Percentiles rank a stretch among this genome's conserved stretches.
These are phyloP conservation scores for Jatropha podagrica DNA, from an alignment of 441 rosid genomes.

Conservation along the genomic window DNA sequence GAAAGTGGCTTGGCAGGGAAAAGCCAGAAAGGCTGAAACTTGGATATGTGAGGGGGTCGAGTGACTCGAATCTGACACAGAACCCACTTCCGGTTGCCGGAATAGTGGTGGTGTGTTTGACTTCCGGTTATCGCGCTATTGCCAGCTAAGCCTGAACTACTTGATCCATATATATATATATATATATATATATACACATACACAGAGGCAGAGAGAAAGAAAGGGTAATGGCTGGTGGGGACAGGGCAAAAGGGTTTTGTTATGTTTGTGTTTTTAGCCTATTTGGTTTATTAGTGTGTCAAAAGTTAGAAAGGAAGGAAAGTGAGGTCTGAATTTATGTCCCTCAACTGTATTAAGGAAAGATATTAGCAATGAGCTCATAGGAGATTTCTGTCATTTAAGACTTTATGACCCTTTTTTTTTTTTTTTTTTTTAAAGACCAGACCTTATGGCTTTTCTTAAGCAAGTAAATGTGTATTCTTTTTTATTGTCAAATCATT, in stretches of 20 bases:
- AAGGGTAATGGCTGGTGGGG: too few species aligned
- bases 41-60: too few species aligned
- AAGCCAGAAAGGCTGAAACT: neutral
- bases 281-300: neutral
- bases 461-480: too few species aligned
- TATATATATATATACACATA: too few species aligned
- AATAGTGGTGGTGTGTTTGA: slow-evolving; percentile 26
- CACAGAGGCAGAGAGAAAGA: neutral
- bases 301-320: too few species aligned
- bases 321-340: neutral
- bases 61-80: neutral
- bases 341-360: neutral
- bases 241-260: neutral
- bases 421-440: neutral
- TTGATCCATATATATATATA: neutral
- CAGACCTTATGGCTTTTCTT: neutral
- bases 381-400: neutral
- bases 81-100: slow-evolving; percentile 24
- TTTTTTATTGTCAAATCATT: too few species aligned
- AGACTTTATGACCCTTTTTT: neutral
- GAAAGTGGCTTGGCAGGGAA: neutral
- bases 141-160: slow-evolving; percentile 34
- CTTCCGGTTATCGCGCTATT: slow-evolving; percentile 32
- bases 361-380: neutral
- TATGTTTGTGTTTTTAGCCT: too few species aligned